Evolutionary conservation across 805 yeast species (phyloP), one percentile per base, ranked within the genome.

Genomic region (Wickerhamomyces ciferrii): DNA sequence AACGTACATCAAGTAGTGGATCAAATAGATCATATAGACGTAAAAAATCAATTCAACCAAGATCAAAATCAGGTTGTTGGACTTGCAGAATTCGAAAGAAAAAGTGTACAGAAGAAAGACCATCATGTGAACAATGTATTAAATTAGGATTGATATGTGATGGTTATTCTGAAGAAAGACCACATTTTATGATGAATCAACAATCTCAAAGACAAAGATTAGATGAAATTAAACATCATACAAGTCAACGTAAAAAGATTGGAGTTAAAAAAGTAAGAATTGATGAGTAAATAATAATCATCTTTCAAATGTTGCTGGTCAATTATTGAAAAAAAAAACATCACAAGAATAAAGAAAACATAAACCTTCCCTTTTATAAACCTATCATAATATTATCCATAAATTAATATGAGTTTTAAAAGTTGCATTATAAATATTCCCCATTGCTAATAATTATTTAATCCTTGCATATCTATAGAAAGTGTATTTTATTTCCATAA

Each of bases 11-110:
- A 6, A 37, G 39, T 15, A 13, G 18, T 21, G n/a, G 25, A 4
- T 37, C 39, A 13, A 37, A 39, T 36, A 21, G 20, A 20, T 23
- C 17, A 9, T 34, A 38, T 41, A 42, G 27, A 25, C 45, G 36
- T 23, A 40, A 27, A 42, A 43, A 19, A 31, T n/a, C 21, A 43
- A 20, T 58, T 41, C 58, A 61, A 10, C 59, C 68, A 20, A 63
- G 84, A 42, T 77, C 83, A 1, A 75, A 74, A 49, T 68, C 69
- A 27, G 91, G 91, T 0, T 85, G 94, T 58, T 85, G 92, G 92
- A 85, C 87, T 6, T 85, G 92, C 59, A 65, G 91, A 47, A 63
- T 83, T 17, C 71, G 94, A 36, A 81, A 87, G 52, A 85, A 85
- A 60, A 78, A 83, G 52, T 85, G 92, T 56, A 76, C 87, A 1